These are phyloP conservation scores for Tolypocladium pustulatum DNA, from an alignment of 2,329 filamentous ascomycete species.

Conservation along the genomic window DNA sequence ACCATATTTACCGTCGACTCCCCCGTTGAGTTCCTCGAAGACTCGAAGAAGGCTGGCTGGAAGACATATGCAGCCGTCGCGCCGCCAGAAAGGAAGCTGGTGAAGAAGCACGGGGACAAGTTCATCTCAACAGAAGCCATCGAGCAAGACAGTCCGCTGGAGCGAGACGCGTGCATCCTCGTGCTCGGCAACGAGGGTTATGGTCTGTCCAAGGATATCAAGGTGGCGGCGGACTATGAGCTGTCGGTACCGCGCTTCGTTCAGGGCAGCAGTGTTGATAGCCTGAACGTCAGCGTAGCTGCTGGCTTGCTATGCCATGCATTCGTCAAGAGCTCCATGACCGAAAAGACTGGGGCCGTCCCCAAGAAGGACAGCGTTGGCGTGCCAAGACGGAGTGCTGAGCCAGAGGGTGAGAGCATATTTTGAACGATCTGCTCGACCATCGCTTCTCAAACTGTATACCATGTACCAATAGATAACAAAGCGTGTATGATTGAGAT, in stretches of 20 bases:
- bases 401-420: neutral
- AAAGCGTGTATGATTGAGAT: neutral
- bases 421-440: neutral
- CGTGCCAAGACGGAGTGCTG: neutral
- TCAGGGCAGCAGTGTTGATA: constrained; percentile 58
- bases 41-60: constrained; percentile 67
- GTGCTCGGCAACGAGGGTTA: constrained; percentile 76
- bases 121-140: constrained; percentile 39
- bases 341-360: constrained; percentile 5
- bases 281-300: constrained; percentile 87
- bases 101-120: constrained; percentile 24
- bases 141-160: constrained; percentile 40
- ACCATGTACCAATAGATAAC: neutral
- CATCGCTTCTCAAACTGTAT: neutral
- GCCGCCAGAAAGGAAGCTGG: constrained; percentile 24
- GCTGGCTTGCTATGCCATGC: constrained; percentile 64
- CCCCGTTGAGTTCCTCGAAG: constrained; percentile 57
- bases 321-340: constrained; percentile 41
- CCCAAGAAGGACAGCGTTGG: neutral
- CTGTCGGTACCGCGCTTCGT: constrained; percentile 53
- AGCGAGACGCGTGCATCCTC: constrained; percentile 58
- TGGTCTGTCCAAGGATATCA: constrained; percentile 56
- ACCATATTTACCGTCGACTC: constrained; percentile 60
- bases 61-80: constrained; percentile 67
- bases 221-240: constrained; percentile 54